A percentile compares a stretch with the other conserved stretches of the same genome.
These are phyloP conservation scores for Cryptosporidium bovis DNA, from an alignment of 169 alveolate species.

Conservation along the genomic window DNA sequence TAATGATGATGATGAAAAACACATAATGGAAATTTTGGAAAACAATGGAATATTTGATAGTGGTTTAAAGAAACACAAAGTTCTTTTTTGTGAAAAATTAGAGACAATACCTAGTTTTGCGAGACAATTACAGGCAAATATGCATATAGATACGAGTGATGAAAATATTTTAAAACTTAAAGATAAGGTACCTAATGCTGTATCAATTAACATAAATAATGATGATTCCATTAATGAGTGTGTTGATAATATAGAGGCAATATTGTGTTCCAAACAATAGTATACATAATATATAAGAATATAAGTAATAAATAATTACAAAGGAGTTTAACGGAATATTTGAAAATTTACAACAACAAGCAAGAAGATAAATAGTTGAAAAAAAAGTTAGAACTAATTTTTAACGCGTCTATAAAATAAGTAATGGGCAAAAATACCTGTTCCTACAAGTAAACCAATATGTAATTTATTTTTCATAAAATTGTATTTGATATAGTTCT, in stretches of 20 bases:
- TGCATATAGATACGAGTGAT: slow-evolving; percentile 52
- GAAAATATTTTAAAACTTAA: slow-evolving; percentile 16
- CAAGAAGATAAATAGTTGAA: no score
- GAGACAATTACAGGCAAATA: slow-evolving; percentile 59
- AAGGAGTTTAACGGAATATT: background rate
- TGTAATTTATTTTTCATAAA: slow-evolving; percentile 14
- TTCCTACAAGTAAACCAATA: slow-evolving; percentile 12
- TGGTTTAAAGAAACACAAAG: slow-evolving; percentile 50
- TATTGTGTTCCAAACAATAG: no score
- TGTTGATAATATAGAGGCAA: slow-evolving; percentile 35
- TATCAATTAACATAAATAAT: background rate
- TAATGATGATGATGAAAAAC: slow-evolving; percentile 24
- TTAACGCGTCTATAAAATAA: background rate
- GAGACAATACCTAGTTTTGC: slow-evolving; percentile 51
- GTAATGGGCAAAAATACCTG: slow-evolving; percentile 20
- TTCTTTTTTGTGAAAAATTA: slow-evolving; percentile 47
- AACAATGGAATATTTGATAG: slow-evolving; percentile 9
- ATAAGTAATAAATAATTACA: background rate
- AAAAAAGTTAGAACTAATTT: background rate
- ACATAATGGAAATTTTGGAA: slow-evolving; percentile 11
- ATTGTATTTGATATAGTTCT: background rate
- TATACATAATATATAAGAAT: background rate
- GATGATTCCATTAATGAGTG: slow-evolving; percentile 4
- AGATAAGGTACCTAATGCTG: slow-evolving; percentile 49
- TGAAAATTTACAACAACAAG: no score